Conservation (phyloP, 495 filamentous ascomycete genomes). For the Trichoderma parareesei region DNA sequence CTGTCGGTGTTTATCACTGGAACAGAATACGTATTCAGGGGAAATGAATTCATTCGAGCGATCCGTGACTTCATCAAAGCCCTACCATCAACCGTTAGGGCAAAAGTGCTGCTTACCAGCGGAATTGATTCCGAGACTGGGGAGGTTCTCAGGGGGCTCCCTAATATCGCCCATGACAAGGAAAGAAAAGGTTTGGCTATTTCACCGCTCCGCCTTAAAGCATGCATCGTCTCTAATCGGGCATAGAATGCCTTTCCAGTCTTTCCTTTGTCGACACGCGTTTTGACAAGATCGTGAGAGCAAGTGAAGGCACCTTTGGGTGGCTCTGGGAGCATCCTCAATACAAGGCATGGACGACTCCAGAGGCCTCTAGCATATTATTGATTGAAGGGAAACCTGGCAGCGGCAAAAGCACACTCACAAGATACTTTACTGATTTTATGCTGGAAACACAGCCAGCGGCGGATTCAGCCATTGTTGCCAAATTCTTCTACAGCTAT, state of each 20-base stretch:
- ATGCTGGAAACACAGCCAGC: neutral
- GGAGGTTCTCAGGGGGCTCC: neutral
- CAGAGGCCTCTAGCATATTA: neutral
- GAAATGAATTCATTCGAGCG: neutral
- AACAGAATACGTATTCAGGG: no score
- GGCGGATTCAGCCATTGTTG: neutral
- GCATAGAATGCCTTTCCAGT: neutral
- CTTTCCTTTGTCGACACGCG: neutral
- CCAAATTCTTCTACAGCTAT: neutral
- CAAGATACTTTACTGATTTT: neutral
- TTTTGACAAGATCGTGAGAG: neutral
- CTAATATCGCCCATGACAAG: neutral
- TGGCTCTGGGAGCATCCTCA: neutral
- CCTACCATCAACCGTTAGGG: neutral
- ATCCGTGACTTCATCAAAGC: neutral
- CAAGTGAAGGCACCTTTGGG: neutral
- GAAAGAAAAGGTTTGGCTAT: neutral
- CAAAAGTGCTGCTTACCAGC: neutral
- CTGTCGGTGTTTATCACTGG: neutral
- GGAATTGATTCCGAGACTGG: neutral
- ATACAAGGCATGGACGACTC: neutral
- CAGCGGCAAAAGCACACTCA: neutral
- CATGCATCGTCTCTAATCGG: neutral
- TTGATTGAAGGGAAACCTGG: neutral
- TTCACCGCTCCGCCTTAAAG: neutral